phyloP scores from a whole-genome alignment of 345 rosid species.

The Streptanthus diversifolius region DNA sequence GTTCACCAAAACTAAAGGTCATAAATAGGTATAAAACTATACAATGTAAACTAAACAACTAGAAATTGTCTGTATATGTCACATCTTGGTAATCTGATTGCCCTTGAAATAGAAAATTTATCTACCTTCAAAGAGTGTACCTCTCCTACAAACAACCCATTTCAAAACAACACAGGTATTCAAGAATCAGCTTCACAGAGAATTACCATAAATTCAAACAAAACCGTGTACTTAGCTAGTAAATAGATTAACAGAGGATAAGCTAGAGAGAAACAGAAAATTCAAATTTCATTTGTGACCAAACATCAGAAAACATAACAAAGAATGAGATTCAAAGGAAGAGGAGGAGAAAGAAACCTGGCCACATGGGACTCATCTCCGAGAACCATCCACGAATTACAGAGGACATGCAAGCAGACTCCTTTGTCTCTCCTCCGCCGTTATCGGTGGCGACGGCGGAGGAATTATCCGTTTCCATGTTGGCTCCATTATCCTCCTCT shows the following conservation, averaged over 20 bases:
- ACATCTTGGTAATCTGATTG: conserved; percentile 90
- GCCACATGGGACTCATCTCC: conserved; percentile 89
- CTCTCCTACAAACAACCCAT: conserved; percentile 56
- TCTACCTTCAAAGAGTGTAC: conserved; percentile 93
- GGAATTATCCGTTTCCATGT: conserved; percentile 41
- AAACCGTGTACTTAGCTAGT: too few species aligned
- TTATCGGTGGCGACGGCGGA: conserved; percentile 10
- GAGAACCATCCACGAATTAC: conserved; percentile 87
- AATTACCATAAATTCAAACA: background rate
- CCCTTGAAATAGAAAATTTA: conserved; percentile 68
- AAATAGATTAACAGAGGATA: background rate
- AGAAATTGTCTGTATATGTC: background rate
- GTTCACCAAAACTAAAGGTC: background rate
- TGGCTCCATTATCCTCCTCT: conserved; percentile 41
- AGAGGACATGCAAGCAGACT: conserved; percentile 42
- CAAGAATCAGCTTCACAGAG: background rate
- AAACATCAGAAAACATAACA: background rate
- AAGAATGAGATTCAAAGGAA: background rate
- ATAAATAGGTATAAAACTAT: too few species aligned
- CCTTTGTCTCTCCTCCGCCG: conserved; percentile 17
- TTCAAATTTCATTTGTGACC: background rate
- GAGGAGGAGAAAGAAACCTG: conserved; percentile 59
- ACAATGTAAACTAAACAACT: background rate
- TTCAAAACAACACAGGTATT: background rate
- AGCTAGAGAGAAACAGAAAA: background rate